Evolutionary conservation across 2,329 filamentous ascomycete species (phyloP).

Genomic region (Fusarium sp.): DNA sequence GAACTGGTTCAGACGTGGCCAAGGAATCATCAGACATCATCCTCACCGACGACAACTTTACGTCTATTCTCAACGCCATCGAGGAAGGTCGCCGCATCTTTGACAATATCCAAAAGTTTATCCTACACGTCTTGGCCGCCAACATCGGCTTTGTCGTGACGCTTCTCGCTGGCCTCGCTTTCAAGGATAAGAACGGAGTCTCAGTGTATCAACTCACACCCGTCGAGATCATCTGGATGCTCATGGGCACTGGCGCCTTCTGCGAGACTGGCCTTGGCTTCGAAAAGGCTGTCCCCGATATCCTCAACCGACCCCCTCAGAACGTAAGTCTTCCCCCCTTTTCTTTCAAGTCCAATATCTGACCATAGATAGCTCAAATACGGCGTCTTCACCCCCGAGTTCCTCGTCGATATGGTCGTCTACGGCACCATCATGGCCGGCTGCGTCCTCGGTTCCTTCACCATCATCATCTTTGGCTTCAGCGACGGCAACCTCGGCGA

Average conservation of each 20-base stretch:
- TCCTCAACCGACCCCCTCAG: conserved; percentile 72
- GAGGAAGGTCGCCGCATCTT: conserved; percentile 76
- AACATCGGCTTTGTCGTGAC: conserved; percentile 76
- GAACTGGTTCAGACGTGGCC: conserved; percentile 74
- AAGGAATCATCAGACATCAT: conserved; percentile 75
- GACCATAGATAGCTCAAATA: conserved; percentile 45
- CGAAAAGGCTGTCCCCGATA: conserved; percentile 74
- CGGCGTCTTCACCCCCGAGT: conserved; percentile 73
- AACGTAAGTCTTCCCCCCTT: conserved; percentile 7
- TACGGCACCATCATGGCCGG: conserved; percentile 74
- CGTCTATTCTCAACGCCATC: conserved; percentile 55
- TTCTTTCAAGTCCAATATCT: neutral
- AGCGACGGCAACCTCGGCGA: conserved; percentile 64
- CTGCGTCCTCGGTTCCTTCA: conserved; percentile 68
- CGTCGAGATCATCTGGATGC: conserved; percentile 80
- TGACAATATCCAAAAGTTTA: conserved; percentile 79
- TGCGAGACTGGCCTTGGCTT: conserved; percentile 80
- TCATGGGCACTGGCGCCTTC: conserved; percentile 77
- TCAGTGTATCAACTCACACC: conserved; percentile 78
- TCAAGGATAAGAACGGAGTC: conserved; percentile 73
- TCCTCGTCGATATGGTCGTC: conserved; percentile 71
- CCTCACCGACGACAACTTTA: conserved; percentile 77
- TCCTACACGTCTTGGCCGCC: conserved; percentile 72
- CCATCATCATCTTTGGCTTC: conserved; percentile 63
- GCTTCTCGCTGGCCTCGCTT: conserved; percentile 74